Conservation (phyloP, 202 grass and related monocot genomes). For the Saccharum hybrid region DNA sequence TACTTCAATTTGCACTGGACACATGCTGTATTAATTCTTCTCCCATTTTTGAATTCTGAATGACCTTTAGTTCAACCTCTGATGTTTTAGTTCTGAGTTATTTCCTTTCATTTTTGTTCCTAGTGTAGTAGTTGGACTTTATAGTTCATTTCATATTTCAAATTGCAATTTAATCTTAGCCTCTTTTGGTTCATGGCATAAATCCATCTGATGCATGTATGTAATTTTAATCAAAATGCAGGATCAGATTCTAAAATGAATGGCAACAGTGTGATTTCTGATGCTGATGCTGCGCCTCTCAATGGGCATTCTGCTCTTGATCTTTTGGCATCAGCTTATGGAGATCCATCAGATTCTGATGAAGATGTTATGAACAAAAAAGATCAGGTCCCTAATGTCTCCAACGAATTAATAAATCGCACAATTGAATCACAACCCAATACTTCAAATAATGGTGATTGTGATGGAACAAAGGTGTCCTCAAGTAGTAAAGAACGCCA, state of each 20-base stretch:
- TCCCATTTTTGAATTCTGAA: not conserved
- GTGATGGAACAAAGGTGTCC: conserved; percentile 21
- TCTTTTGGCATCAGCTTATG: conserved; percentile 75
- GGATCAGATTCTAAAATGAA: conserved; percentile 29
- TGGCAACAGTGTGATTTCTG: conserved; percentile 51
- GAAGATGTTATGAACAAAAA: conserved; percentile 57
- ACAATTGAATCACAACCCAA: conserved; percentile 32
- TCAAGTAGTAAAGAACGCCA: conserved; percentile 42
- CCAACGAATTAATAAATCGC: conserved; percentile 25
- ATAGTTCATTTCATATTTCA: conserved; percentile 18
- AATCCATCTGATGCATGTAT: conserved; percentile 44
- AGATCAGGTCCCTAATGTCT: conserved; percentile 22
- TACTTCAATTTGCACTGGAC: not conserved
- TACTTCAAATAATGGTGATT: conserved; percentile 42
- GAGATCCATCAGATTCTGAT: conserved; percentile 62
- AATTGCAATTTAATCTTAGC: conserved; percentile 27
- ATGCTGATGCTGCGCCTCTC: conserved; percentile 48
- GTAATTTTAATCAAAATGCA: conserved; percentile 44
- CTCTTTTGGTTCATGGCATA: conserved; percentile 20
- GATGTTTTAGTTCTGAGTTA: conserved; percentile 19
- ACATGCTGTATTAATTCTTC: not conserved
- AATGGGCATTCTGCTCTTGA: conserved; percentile 73
- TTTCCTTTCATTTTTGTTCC: conserved; percentile 1
- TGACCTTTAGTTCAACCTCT: conserved; percentile 12
- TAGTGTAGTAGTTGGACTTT: conserved; percentile 27